Base-by-base conservation (phyloP, 495 filamentous ascomycete species). In the Terfezia claveryi region DNA sequence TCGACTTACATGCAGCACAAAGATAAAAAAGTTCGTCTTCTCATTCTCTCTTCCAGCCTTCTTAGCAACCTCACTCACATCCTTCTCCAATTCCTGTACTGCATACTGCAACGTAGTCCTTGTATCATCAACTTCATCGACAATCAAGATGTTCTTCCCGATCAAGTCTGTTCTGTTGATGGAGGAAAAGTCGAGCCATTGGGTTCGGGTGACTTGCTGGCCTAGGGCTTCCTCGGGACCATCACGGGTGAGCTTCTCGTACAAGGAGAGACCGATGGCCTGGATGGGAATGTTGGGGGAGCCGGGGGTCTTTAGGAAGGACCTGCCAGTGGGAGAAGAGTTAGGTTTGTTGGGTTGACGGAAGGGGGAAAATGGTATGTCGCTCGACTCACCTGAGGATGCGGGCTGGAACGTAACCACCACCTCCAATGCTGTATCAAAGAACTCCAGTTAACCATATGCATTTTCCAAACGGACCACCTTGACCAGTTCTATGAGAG, bases 51-150 rank as follows among this genome's bases (percentile, higher is more conserved):
- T 64, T 50, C 85, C 85, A 27, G 86, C 66, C 64, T 79, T 77
- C 67, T 80, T 75, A 58, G 83, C 76, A 27, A 86, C 87, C 51
- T 72, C 62, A 72, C 88, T 77, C n/a, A 96, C 91, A 64, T 99
- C 91, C 74, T 95, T 95, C 72, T 91, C 76, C 56, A 99, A 74
- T 72, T 99, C 91, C 64, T 80, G 79, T 41, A 99, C 89, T 36
- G 92, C 92, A 63, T 96, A 99, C 68, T 96, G 86, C 52, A 99
- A 74, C 6, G 91, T 99, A 12, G 91, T 99, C 60, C 91, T 78
- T 36, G 91, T 96, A 68, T 99, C 91, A 67, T 99, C 91, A 10
- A 99, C 91, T 74, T 99, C 91, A 64, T 99, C 91, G 7, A 99
- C 92, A 58, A 99, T 99, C 51, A 99, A 74, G 55, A 99, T 84